These are phyloP conservation scores for Juglanconis juglandina DNA, from an alignment of 2,329 filamentous ascomycete genomes.

Conservation along the genomic window DNA sequence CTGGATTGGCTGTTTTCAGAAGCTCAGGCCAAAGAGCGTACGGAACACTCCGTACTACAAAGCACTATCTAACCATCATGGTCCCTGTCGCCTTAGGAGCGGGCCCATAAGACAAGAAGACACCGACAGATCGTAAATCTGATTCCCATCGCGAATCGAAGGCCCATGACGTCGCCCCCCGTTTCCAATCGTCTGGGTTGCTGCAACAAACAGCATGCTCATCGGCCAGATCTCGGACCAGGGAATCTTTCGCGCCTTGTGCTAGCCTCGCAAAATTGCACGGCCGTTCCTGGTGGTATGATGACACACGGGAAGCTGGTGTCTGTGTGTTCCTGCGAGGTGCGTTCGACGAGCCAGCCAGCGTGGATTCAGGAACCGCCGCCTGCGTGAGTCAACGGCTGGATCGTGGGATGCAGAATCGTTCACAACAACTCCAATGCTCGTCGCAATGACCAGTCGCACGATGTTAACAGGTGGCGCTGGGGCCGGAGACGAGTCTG, in stretches of 20 bases:
- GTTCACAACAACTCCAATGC: background rate
- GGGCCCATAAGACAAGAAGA: background rate
- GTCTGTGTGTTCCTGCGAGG: background rate
- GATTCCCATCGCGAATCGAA: background rate
- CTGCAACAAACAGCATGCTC: background rate
- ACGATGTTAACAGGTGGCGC: background rate
- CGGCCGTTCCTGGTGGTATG: conserved; percentile 1
- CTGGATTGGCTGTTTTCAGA: background rate
- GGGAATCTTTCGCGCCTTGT: background rate
- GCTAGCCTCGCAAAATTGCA: background rate
- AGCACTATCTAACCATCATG: background rate
- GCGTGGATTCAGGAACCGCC: background rate
- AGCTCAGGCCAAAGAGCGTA: background rate
- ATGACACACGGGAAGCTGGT: conserved; percentile 2
- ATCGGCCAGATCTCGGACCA: background rate
- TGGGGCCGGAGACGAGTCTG: background rate
- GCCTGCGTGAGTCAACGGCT: background rate
- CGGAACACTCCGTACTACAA: background rate
- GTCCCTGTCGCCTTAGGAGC: background rate
- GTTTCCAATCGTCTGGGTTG: background rate
- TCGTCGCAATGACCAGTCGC: background rate
- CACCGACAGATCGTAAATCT: background rate
- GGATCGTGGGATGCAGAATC: background rate
- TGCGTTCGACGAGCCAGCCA: background rate
- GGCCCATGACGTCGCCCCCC: conserved; percentile 7